Evolutionary conservation across 345 rosid genomes (phyloP), one percentile per base, ranked within the genome.

Genomic region (Populus alba): DNA sequence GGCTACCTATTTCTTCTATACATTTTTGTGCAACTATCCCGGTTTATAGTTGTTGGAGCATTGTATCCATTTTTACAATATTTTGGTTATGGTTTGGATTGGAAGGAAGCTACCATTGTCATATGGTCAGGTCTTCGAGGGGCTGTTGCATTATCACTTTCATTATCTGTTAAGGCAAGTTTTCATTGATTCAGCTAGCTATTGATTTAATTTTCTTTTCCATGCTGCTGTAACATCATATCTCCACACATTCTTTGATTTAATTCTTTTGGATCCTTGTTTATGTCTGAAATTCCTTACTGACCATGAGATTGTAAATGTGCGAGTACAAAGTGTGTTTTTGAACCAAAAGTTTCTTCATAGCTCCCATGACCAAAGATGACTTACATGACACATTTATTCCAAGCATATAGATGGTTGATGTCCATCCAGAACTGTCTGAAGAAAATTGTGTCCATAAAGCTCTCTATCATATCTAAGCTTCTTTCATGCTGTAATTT

Each of bases 111-210:
- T 61, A 75, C 70, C 45, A 90, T 95, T 76, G 94, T 95, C 76
- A 78, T 83, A 78, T 95, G 99, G 99, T 87, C 99, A 71, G 99
- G 99, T 66, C 87, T 94, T 77, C 90, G 98, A 22, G 99, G 99
- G 72, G 99, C 97, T 75, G 98, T 95, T 83, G 97, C 98, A 8
- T 83, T 95, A 51, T 84, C 99, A 74, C 98, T 95, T 73, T 90
- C 99, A 72, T 86, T 95, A 70, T 93, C 94, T 17, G 94, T 95
- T 41, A 92, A 93, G 95, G 99, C 87, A 89, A 90, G 89, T 85
- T 78, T 76, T 71, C 9, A 39, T 71, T 10, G 33, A 70, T 31
- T 61, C 16, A 66, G 29, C 53, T 3, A n/a, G 23, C 63, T 9
- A 35, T 27, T 27, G 27, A 27, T 67, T 35, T 67, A 20, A 1